Conservation (phyloP, 495 filamentous ascomycete species). For the Aspergillus affinis region DNA sequence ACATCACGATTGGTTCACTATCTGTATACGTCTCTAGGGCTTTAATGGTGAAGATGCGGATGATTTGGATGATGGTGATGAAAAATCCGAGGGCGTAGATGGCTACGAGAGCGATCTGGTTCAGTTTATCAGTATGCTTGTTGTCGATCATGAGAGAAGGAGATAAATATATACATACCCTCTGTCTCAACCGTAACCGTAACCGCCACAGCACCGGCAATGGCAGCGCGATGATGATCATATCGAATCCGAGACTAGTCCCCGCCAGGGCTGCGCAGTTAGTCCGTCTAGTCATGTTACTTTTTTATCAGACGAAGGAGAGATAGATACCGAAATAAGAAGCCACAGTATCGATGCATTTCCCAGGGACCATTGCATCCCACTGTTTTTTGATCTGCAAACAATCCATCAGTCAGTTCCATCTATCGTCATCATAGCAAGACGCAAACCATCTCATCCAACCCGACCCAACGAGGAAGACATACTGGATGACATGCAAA, state of each 20-base stretch:
- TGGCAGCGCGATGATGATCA: slow-evolving; percentile 51
- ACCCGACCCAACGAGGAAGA: no score
- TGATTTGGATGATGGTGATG: slow-evolving; percentile 53
- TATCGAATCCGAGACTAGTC: slow-evolving; percentile 44
- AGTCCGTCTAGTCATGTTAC: no score
- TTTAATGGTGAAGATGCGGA: slow-evolving; percentile 52
- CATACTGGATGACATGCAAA: slow-evolving; percentile 42
- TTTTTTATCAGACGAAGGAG: no score
- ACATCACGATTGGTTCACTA: slow-evolving; percentile 46
- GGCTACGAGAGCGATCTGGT: slow-evolving; percentile 38
- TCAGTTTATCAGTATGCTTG: no score
- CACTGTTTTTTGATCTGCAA: slow-evolving; percentile 47
- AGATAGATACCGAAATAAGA: slow-evolving; percentile 37
- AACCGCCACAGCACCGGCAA: slow-evolving; percentile 44
- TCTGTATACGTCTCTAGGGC: slow-evolving; percentile 43
- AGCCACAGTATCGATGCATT: slow-evolving; percentile 40
- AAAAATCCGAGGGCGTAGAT: slow-evolving; percentile 54
- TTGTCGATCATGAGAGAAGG: no score
- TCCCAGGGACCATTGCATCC: slow-evolving; percentile 38
- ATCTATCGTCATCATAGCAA: not conserved
- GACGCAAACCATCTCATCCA: no score
- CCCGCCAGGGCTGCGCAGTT: slow-evolving; percentile 15
- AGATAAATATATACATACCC: no score
- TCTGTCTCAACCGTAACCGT: slow-evolving; percentile 31
- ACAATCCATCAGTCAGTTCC: not conserved